phyloP scores from a whole-genome alignment of 2,329 filamentous ascomycete species.

The Calonectria leucothoes region DNA sequence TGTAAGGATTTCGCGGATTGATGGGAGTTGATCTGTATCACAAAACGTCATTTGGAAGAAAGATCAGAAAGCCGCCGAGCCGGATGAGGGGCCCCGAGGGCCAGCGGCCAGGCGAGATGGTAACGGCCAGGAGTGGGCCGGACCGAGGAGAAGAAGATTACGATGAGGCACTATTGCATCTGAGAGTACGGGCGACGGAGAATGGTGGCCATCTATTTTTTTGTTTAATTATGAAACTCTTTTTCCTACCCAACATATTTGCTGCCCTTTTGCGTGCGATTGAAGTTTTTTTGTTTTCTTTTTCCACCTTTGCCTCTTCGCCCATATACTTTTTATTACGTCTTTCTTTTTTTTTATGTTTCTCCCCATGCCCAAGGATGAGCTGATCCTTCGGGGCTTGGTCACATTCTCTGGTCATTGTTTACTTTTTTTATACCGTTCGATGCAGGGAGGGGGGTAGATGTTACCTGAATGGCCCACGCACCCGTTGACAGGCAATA shows the following conservation, averaged over 20 bases:
- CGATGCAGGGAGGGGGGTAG: constrained; percentile 3
- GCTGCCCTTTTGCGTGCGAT: constrained; percentile 22
- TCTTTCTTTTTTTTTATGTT: constrained; percentile 6
- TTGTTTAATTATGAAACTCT: constrained; percentile 63
- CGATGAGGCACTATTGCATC: constrained; percentile 45
- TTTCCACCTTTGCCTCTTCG: neutral
- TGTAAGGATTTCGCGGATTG: constrained; percentile 45
- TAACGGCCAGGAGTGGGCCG: constrained; percentile 29
- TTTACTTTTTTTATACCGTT: constrained; percentile 18
- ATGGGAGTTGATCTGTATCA: constrained; percentile 47
- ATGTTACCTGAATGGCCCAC: neutral
- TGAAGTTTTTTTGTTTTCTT: constrained; percentile 23
- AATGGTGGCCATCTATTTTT: constrained; percentile 58
- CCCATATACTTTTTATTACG: constrained; percentile 20
- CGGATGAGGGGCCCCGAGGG: constrained; percentile 34
- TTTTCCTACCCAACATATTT: constrained; percentile 40
- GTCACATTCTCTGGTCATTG: constrained; percentile 17
- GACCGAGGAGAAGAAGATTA: constrained; percentile 31
- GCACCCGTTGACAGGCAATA: constrained; percentile 4
- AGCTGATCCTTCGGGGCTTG: neutral
- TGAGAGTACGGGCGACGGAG: constrained; percentile 46
- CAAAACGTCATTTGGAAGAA: constrained; percentile 44
- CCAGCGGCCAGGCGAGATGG: constrained; percentile 28
- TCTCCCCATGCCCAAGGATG: constrained; percentile 10
- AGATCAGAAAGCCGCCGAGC: constrained; percentile 36